Conservation (phyloP, 208 protist species). For the Leishmania turanica region DNA sequence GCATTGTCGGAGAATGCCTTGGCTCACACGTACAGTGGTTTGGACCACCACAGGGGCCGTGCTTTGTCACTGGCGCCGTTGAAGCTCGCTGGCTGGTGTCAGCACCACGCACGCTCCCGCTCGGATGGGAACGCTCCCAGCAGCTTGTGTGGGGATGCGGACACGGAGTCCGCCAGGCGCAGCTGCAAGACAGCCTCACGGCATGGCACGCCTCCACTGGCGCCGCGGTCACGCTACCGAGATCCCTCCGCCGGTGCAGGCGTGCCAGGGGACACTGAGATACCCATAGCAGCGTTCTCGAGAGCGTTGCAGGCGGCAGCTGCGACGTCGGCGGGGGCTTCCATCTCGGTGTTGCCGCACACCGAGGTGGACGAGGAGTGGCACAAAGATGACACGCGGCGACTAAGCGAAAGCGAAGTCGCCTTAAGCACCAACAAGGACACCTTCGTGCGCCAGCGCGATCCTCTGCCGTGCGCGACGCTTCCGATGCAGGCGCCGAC, state of each 20-base stretch:
- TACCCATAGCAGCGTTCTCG: not conserved
- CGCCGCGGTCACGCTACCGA: slow-evolving; percentile 8
- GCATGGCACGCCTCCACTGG: not conserved
- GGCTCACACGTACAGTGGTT: not conserved
- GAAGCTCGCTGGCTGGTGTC: not conserved
- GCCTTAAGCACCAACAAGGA: not conserved
- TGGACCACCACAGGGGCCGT: not conserved
- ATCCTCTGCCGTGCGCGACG: not conserved
- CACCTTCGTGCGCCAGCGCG: not conserved
- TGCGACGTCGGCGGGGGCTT: not conserved
- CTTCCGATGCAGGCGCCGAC: not conserved
- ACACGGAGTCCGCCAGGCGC: not conserved
- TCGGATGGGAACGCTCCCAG: slow-evolving; percentile 4
- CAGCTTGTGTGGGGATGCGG: not conserved
- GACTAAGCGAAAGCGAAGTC: not conserved
- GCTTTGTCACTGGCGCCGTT: not conserved
- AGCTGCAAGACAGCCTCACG: not conserved
- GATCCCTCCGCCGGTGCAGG: not conserved
- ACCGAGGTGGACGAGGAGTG: too few species aligned
- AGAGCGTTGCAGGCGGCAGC: not conserved
- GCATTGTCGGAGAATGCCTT: not conserved
- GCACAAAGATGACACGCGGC: not conserved
- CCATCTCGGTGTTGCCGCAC: not conserved
- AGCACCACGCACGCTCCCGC: slow-evolving; percentile 5
- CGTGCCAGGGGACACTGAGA: not conserved